These are phyloP conservation scores for Hyaloscypha variabilis DNA, from an alignment of 495 filamentous ascomycete species.

Conservation along the genomic window DNA sequence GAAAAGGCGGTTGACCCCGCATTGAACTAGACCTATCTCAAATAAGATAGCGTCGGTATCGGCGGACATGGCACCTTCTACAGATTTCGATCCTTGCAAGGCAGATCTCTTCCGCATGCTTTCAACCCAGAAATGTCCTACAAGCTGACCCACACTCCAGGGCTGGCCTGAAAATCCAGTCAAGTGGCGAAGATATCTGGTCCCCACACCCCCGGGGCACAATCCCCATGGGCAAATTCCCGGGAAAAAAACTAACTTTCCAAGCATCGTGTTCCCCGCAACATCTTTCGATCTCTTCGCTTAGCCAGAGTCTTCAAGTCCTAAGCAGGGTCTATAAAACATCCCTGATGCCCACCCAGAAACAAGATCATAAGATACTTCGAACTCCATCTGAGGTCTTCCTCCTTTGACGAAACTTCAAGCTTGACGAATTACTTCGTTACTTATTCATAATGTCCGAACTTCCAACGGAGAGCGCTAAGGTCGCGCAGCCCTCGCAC, in stretches of 20 bases:
- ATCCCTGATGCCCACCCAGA: slow-evolving; percentile 1
- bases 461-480: slow-evolving; percentile 7
- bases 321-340: slow-evolving; percentile 2
- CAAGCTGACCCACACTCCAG: not conserved
- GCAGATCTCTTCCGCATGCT: slow-evolving; percentile 1
- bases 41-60: not conserved
- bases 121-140: not conserved
- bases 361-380: not conserved
- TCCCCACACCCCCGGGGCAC: not conserved
- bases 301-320: not conserved
- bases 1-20: slow-evolving; percentile 8
- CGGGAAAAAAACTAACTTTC: not conserved
- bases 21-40: not conserved
- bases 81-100: not conserved
- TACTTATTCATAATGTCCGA: slow-evolving; percentile 8
- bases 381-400: not conserved
- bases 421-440: slow-evolving; percentile 7
- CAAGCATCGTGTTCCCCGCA: slow-evolving; percentile 5
- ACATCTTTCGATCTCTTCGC: slow-evolving; percentile 1
- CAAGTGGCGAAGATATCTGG: slow-evolving; percentile 6
- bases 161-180: not conserved
- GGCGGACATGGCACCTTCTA: slow-evolving; percentile 4
- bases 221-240: slow-evolving; percentile 2
- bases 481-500: slow-evolving; percentile 5
- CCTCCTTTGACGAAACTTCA: slow-evolving; percentile 4